These are phyloP conservation scores for Emergomyces orientalis DNA, from an alignment of 2,329 filamentous ascomycete species.

Conservation along the genomic window DNA sequence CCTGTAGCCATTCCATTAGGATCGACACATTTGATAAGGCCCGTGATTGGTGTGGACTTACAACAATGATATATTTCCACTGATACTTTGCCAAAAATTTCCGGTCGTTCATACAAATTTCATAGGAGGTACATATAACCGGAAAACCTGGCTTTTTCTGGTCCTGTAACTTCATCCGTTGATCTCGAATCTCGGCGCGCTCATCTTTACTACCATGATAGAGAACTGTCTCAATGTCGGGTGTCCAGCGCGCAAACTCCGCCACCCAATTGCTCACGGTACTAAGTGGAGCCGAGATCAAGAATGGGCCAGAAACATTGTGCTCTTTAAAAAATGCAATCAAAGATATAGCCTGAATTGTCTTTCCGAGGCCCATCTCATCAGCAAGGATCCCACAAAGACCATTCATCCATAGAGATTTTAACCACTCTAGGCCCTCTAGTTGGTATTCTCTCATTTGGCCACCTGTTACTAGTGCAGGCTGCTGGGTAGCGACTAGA, in stretches of 20 bases:
- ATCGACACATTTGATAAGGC: not conserved
- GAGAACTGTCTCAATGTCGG: constrained; percentile 74
- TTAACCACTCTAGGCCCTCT: constrained; percentile 90
- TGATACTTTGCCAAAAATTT: constrained; percentile 72
- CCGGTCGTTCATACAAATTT: constrained; percentile 88
- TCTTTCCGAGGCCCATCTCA: constrained; percentile 92
- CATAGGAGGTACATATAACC: constrained; percentile 88
- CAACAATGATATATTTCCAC: constrained; percentile 97
- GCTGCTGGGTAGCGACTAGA: constrained; percentile 73
- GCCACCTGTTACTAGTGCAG: constrained; percentile 72
- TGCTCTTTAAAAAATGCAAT: constrained; percentile 82
- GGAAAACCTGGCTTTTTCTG: constrained; percentile 68
- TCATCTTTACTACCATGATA: constrained; percentile 80
- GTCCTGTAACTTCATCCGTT: constrained; percentile 56
- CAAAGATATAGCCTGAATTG: constrained; percentile 79
- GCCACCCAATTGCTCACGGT: constrained; percentile 94
- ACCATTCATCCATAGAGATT: constrained; percentile 73
- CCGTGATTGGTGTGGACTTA: constrained; percentile 30
- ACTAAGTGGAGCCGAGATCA: constrained; percentile 83
- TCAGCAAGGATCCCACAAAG: constrained; percentile 87
- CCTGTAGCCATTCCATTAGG: constrained; percentile 40
- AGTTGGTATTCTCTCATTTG: constrained; percentile 92
- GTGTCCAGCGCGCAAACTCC: constrained; percentile 86
- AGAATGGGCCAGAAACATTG: constrained; percentile 76
- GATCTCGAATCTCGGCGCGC: constrained; percentile 64